Conservation (phyloP, 345 rosid genomes). For the Populus alba region DNA sequence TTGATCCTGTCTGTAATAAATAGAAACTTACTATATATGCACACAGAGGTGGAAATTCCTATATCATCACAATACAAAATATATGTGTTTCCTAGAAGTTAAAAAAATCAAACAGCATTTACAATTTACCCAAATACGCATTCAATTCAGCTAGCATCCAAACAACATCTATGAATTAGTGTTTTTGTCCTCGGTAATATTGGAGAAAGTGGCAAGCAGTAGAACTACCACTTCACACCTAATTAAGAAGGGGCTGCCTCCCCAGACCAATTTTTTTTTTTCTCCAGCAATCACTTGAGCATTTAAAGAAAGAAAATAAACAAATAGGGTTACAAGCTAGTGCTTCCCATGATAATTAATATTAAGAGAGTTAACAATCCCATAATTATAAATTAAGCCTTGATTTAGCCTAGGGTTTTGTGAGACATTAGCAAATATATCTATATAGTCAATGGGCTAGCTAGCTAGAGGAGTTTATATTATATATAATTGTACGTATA, state of each 20-base stretch:
- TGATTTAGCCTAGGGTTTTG: conserved; percentile 46
- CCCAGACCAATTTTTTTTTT: neutral
- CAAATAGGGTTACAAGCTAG: neutral
- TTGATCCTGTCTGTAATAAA: too few species aligned
- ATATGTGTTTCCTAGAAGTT: neutral
- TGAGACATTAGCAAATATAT: conserved; percentile 7
- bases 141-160: conserved; percentile 18
- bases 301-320: conserved; percentile 1
- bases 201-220: conserved; percentile 9
- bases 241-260: neutral
- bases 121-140: conserved; percentile 1
- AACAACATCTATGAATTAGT: conserved; percentile 24
- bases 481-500: neutral
- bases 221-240: neutral
- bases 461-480: neutral
- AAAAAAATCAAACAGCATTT: neutral
- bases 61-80: neutral
- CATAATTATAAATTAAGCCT: conserved; percentile 4
- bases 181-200: neutral
- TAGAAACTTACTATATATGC: too few species aligned
- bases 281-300: neutral
- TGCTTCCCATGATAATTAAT: conserved; percentile 7
- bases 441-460: conserved; percentile 11
- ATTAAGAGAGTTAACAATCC: conserved; percentile 13
- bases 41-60: neutral